These are phyloP conservation scores for Globisporangium paroecandrum DNA, from an alignment of 352 stramenopile species.

Conservation along the genomic window DNA sequence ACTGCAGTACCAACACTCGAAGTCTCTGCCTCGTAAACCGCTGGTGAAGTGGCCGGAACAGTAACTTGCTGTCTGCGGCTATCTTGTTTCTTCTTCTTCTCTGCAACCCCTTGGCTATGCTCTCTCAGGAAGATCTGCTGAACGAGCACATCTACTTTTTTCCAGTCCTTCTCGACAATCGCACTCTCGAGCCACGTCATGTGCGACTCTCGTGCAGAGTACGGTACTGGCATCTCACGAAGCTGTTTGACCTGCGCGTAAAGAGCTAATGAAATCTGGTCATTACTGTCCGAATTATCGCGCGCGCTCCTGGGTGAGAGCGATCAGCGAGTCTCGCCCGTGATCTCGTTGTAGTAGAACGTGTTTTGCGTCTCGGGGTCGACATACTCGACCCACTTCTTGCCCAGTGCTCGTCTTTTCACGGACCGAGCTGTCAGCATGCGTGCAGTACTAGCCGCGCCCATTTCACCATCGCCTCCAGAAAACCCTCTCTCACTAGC, in stretches of 20 bases:
- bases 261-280: constrained; percentile 61
- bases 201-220: constrained; percentile 52
- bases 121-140: constrained; percentile 72
- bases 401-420: constrained; percentile 44
- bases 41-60: background rate
- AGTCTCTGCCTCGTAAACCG: background rate
- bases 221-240: constrained; percentile 43
- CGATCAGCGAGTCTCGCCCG: constrained; percentile 83
- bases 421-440: constrained; percentile 30
- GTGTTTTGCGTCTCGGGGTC: constrained; percentile 77
- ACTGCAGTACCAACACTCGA: background rate
- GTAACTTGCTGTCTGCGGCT: background rate
- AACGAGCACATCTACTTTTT: constrained; percentile 61
- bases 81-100: constrained; percentile 12
- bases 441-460: background rate
- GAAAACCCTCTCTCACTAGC: background rate
- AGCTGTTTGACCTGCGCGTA: constrained; percentile 48
- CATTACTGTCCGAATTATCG: constrained; percentile 38
- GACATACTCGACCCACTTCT: constrained; percentile 82
- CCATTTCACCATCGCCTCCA: constrained; percentile 6
- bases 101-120: constrained; percentile 37
- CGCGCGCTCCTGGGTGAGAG: constrained; percentile 67
- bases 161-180: constrained; percentile 59
- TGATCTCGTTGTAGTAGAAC: constrained; percentile 92
- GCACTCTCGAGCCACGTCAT: constrained; percentile 68